Evolutionary conservation across 2,329 filamentous ascomycete species (phyloP), one percentile per base, ranked within the genome.

Genomic region (Bipolaris cookei): DNA sequence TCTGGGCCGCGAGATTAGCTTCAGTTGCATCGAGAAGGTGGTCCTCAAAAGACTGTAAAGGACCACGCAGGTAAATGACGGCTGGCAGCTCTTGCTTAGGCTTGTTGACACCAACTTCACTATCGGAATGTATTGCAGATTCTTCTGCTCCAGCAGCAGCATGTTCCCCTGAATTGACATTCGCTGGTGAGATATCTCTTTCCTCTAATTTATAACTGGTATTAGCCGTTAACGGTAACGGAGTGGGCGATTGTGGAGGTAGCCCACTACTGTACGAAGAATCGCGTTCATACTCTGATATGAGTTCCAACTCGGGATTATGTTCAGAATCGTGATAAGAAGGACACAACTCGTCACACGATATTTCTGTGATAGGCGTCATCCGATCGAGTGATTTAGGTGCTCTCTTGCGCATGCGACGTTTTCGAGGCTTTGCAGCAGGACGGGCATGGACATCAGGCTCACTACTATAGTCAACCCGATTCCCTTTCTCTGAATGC

Each of bases 281-380:
- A 6, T 59, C 39, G 3, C 54, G 21, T 13, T 58, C 62, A 10
- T 69, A 65, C 51, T 67, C 63, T 6, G 59, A 57, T 23, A 69
- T 66, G 10, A 61, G 54, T n/a, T 65, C 56, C 10, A 66, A 37
- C 48, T 66, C 62, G 4, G 58, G 51, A 11, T 54, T 48, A 37
- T 57, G 58, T 41, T 63, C 62, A 25, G 38, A 58, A 32, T 47
- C 48, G 23, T 52, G 51, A n/a, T 62, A 64, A 4, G 43, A 50
- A 20, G 50, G 34, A 10, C 52, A 52, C 14, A 65, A 44, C 21
- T 62, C 61, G n/a, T 66, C 67, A 37, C 56, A 45, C 13, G 66
- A 67, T 14, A 56, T 49, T 50, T 71, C 69, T 13, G 62, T 70
- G 49, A 71, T 71, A 8, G 68, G 63, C 3, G 67, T 51, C 67